phyloP scores from a whole-genome alignment of 2,329 filamentous ascomycete species.

The Rhytidhysteron rufulum region DNA sequence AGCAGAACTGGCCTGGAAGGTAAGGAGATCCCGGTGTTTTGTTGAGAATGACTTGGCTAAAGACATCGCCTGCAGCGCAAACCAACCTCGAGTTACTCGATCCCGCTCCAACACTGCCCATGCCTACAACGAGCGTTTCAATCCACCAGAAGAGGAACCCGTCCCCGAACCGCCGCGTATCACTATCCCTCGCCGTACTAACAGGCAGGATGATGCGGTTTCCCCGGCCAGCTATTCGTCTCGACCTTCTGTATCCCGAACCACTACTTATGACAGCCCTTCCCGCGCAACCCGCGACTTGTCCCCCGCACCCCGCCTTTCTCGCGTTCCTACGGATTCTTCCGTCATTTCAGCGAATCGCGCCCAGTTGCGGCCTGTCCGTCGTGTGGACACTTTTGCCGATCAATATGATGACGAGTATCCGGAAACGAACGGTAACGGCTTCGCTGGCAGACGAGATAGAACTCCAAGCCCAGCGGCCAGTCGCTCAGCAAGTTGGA shows the following conservation, averaged over 20 bases:
- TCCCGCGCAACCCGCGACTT: slow-evolving; percentile 51
- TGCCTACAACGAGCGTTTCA: slow-evolving; percentile 59
- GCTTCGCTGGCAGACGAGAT: slow-evolving; percentile 29
- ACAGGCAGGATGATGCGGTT: slow-evolving; percentile 33
- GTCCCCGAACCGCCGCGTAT: slow-evolving; percentile 49
- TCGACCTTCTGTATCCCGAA: slow-evolving; percentile 49
- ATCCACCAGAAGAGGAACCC: slow-evolving; percentile 55
- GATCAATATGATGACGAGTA: slow-evolving; percentile 23
- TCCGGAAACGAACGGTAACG: slow-evolving; percentile 21
- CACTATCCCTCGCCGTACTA: slow-evolving; percentile 37
- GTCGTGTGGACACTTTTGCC: slow-evolving; percentile 29
- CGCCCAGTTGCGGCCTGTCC: slow-evolving; percentile 43
- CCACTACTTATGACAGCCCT: slow-evolving; percentile 58
- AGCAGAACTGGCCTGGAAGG: slow-evolving; percentile 65
- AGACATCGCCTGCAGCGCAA: slow-evolving; percentile 21
- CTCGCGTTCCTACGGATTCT: slow-evolving; percentile 54
- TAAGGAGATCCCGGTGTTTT: slow-evolving; percentile 30
- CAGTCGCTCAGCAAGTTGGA: slow-evolving; percentile 50
- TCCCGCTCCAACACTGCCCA: slow-evolving; percentile 63
- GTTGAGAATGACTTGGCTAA: slow-evolving; percentile 11
- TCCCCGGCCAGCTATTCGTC: slow-evolving; percentile 30
- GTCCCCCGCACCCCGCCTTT: slow-evolving; percentile 48
- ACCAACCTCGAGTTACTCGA: slow-evolving; percentile 41
- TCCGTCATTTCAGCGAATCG: slow-evolving; percentile 46
- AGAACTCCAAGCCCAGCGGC: slow-evolving; percentile 52